Evolutionary conservation across 768 basidiomycete genomes (phyloP).

Genomic region (Lyophyllum atratum): DNA sequence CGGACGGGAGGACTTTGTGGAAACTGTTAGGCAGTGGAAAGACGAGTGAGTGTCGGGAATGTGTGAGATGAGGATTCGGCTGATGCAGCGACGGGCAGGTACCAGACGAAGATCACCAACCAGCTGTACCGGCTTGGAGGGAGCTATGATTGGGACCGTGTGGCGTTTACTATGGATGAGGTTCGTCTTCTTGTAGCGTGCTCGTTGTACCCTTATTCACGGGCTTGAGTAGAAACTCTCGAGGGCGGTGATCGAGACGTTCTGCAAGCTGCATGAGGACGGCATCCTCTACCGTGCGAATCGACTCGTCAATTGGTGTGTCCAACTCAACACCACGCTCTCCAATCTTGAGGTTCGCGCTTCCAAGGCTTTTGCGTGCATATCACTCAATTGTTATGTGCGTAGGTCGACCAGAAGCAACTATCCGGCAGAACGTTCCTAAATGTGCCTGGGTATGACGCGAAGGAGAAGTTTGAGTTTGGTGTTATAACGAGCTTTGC

Average conservation of each 20-base stretch:
- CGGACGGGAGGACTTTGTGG: conserved; percentile 90
- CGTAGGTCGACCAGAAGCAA: conserved; percentile 89
- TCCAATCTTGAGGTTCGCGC: conserved; percentile 89
- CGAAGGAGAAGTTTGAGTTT: conserved; percentile 96
- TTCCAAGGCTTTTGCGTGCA: neutral
- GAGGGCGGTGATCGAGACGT: conserved; percentile 88
- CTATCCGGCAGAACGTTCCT: conserved; percentile 83
- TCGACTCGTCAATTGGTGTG: conserved; percentile 98
- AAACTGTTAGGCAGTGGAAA: conserved; percentile 95
- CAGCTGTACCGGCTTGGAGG: conserved; percentile 89
- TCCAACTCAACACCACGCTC: conserved; percentile 90
- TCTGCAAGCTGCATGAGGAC: conserved; percentile 88
- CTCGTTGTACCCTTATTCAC: conserved; percentile 30
- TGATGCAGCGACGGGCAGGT: conserved; percentile 45
- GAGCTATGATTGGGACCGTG: conserved; percentile 93
- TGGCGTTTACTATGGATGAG: conserved; percentile 94
- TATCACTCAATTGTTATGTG: neutral
- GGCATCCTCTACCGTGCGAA: conserved; percentile 95
- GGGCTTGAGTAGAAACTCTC: conserved; percentile 47
- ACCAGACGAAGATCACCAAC: conserved; percentile 89
- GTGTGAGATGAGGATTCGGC: neutral
- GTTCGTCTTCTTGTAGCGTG: conserved; percentile 38
- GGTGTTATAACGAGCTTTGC: conserved; percentile 97
- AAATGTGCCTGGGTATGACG: conserved; percentile 91
- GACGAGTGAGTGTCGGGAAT: conserved; percentile 71